Base-by-base conservation (phyloP, 495 filamentous ascomycete species). In the Neurospora sp. region DNA sequence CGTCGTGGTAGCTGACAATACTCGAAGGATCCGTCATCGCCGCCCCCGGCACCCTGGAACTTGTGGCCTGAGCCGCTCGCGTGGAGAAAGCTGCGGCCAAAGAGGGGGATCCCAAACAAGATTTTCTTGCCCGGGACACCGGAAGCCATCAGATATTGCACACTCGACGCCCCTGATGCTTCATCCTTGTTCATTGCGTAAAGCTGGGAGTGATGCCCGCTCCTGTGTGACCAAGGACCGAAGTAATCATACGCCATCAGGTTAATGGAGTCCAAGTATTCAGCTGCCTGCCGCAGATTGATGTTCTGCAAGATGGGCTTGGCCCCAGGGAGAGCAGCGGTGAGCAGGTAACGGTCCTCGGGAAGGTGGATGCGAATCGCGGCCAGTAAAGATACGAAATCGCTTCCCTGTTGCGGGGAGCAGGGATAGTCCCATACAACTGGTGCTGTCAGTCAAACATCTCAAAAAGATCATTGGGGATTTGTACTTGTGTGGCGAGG, bases 391-490 rank as follows among this genome's bases (percentile, higher is more conserved):
- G 87, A 84, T 70, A 96, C 81, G 80, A 94, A 96, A 80, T 94
- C 88, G 62, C 83, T 82, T 31, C 94, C 93, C 79, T 97, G 88
- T 49, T 88, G 83, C 3, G 85, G 76, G 77, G 93, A 86, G 62
- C 88, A 86, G 2, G 94, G 94, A 77, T 96, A 93, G 78, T 97
- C 93, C 94, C 94, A 97, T 77, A 95, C 94, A 77, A 97, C 94
- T 96, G 76, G 66, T 27, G 37, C 54, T 39, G 71, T 77, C 49
- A 78, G 77, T 69, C 54, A 60, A 31, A 76, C 73, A 71, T 74
- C 66, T 20, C 54, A 46, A 46, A n/a, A 69, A 35, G 11, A 66
- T 74, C 70, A 74, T 62, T 62, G 54, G 54, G 54, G 14, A 27
- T 37, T 42, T 75, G 72, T 11, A 31, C 62, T 71, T 40, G 39